These are phyloP conservation scores for Thelonectria discophora DNA, from an alignment of 2,329 filamentous ascomycete genomes.

Conservation along the genomic window DNA sequence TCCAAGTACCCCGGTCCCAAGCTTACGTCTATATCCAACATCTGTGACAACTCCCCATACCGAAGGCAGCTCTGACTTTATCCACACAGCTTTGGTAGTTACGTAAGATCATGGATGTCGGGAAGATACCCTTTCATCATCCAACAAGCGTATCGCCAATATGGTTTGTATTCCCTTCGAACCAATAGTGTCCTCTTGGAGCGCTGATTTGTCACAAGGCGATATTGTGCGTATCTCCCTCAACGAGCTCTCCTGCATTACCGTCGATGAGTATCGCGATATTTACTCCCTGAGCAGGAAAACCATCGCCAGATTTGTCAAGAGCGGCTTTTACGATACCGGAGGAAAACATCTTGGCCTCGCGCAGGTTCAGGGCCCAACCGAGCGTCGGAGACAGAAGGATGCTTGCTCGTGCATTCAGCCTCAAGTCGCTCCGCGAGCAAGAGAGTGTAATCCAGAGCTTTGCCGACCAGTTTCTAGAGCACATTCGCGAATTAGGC, in stretches of 20 bases:
- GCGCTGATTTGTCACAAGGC: not conserved
- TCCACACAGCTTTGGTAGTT: slow-evolving; percentile 1
- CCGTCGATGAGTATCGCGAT: slow-evolving; percentile 27
- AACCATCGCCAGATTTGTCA: slow-evolving; percentile 15
- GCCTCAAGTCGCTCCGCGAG: slow-evolving; percentile 19
- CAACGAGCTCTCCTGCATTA: slow-evolving; percentile 31
- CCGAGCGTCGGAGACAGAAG: slow-evolving; percentile 21
- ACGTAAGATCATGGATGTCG: slow-evolving; percentile 2
- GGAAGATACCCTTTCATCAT: slow-evolving; percentile 6
- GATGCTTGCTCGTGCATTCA: slow-evolving; percentile 28
- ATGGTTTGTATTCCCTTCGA: slow-evolving; percentile 9
- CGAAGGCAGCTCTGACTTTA: not conserved
- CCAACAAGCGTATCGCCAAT: slow-evolving; percentile 18
- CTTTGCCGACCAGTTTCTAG: slow-evolving; percentile 7
- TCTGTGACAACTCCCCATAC: not conserved
- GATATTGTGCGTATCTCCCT: slow-evolving; percentile 30
- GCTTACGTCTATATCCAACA: slow-evolving; percentile 32
- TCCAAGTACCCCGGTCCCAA: slow-evolving; percentile 35
- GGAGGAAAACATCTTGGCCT: slow-evolving; percentile 12
- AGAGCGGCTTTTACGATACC: slow-evolving; percentile 22
- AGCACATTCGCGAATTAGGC: slow-evolving; percentile 7
- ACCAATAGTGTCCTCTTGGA: not conserved
- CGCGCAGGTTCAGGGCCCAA: slow-evolving; percentile 12
- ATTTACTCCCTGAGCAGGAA: slow-evolving; percentile 31
- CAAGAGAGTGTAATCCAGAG: slow-evolving; percentile 15